Evolutionary conservation across 2,329 filamentous ascomycete genomes (phyloP).

Genomic region (Neobulgaria alba): DNA sequence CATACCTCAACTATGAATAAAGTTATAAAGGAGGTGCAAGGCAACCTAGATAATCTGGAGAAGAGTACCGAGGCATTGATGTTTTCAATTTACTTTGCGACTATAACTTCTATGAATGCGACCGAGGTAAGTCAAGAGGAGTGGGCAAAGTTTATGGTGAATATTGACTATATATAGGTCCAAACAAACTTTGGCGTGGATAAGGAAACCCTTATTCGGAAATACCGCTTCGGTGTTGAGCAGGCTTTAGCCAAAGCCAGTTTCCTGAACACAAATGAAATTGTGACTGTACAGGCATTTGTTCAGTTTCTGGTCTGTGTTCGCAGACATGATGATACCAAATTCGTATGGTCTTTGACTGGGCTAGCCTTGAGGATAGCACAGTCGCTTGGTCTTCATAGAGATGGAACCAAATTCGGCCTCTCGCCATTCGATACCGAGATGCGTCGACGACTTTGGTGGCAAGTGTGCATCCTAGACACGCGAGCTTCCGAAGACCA

Average conservation of each 20-base stretch:
- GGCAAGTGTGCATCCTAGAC: constrained; percentile 52
- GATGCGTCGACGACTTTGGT: constrained; percentile 51
- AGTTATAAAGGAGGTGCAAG: constrained; percentile 51
- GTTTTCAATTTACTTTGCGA: constrained; percentile 49
- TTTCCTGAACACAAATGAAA: constrained; percentile 45
- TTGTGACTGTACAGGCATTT: constrained; percentile 46
- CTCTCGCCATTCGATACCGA: constrained; percentile 52
- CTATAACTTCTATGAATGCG: constrained; percentile 34
- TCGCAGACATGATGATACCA: constrained; percentile 36
- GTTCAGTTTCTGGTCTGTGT: constrained; percentile 46
- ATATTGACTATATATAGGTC: constrained; percentile 24
- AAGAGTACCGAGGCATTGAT: constrained; percentile 37
- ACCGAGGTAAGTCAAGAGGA: constrained; percentile 25
- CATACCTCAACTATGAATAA: constrained; percentile 60
- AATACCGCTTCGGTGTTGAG: constrained; percentile 45
- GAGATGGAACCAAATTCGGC: constrained; percentile 46
- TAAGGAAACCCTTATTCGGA: constrained; percentile 34
- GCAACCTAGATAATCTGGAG: constrained; percentile 47
- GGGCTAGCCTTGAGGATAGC: constrained; percentile 50
- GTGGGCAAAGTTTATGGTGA: too few species aligned
- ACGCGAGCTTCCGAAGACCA: constrained; percentile 53
- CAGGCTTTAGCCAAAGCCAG: constrained; percentile 46
- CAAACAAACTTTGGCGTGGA: constrained; percentile 33
- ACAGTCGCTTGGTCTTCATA: constrained; percentile 51
- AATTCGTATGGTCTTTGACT: constrained; percentile 46